Conservation (phyloP, 176 grass and related monocot species). For the Carex littledalei region DNA sequence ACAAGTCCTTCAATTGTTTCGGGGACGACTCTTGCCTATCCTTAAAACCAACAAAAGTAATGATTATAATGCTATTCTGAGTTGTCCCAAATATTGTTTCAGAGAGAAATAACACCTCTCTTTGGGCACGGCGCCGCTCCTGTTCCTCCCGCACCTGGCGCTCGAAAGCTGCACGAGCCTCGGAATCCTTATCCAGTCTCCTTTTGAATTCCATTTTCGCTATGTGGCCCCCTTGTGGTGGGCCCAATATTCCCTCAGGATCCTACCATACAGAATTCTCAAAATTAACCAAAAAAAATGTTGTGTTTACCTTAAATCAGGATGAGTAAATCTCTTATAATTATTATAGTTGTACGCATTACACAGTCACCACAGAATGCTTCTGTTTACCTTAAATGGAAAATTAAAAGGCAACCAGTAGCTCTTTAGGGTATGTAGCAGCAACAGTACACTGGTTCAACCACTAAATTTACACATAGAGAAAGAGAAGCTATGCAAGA, state of each 20-base stretch:
- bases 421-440: neutral
- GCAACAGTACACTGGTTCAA: neutral
- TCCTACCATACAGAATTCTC: constrained; percentile 38
- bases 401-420: neutral
- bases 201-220: constrained; percentile 61
- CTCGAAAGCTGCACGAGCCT: constrained; percentile 49
- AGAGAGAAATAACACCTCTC: constrained; percentile 35
- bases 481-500: neutral
- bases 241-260: constrained; percentile 63
- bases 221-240: constrained; percentile 70
- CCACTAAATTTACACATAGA: neutral
- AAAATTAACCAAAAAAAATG: neutral
- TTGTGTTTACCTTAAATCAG: neutral
- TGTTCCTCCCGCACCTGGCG: constrained; percentile 70
- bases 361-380: neutral
- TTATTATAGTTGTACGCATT: neutral
- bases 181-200: constrained; percentile 62
- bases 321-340: too few species aligned
- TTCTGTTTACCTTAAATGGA: neutral
- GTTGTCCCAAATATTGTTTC: neutral
- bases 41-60: neutral
- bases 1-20: constrained; percentile 68
- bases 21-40: constrained; percentile 56
- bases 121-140: constrained; percentile 50
- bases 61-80: neutral